phyloP scores from a whole-genome alignment of 78 protist species.

The Dictyostelium capitatum region DNA sequence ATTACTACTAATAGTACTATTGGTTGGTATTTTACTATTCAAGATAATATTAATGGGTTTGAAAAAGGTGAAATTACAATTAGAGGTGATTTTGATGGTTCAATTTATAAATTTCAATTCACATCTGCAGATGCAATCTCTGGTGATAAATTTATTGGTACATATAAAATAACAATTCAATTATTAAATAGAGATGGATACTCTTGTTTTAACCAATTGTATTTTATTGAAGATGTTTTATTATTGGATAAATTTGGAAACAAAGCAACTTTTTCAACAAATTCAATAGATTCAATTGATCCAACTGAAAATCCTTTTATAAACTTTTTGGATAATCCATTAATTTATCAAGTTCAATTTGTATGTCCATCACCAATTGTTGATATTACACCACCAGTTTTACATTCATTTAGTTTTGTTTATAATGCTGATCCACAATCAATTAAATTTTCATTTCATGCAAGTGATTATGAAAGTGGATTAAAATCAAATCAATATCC shows the following conservation, averaged over 20 bases:
- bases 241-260: background rate
- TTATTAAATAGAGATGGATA: background rate
- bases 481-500: background rate
- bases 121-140: background rate
- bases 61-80: background rate
- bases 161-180: background rate
- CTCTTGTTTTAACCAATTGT: background rate
- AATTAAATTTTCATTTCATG: background rate
- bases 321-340: too few species aligned
- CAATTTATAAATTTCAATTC: background rate
- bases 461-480: conserved; percentile 8
- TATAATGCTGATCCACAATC: too few species aligned
- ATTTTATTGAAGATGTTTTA: background rate
- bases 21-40: too few species aligned
- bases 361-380: too few species aligned
- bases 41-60: conserved; percentile 11
- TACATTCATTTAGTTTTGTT: too few species aligned
- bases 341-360: too few species aligned
- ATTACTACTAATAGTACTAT: background rate
- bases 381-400: background rate
- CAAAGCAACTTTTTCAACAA: background rate
- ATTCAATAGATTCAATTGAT: too few species aligned
- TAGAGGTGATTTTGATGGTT: background rate
- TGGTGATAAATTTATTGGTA: background rate
- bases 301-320: background rate